Conservation (phyloP, 352 stramenopile genomes). For the Albugo laibachii region DNA sequence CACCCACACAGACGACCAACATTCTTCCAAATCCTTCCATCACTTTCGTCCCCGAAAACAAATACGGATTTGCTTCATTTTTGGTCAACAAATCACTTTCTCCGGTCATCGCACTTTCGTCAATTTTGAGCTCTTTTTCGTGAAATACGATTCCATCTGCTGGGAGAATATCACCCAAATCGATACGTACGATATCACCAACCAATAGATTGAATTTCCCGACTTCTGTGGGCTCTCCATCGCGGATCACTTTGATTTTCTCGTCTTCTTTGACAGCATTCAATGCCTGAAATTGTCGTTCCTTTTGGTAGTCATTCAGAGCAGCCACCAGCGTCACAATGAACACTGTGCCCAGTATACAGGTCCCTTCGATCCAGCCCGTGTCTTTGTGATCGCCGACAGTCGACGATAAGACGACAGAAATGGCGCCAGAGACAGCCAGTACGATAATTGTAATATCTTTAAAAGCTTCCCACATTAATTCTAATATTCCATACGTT, state of each 20-base stretch:
- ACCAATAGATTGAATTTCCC: slow-evolving; percentile 68
- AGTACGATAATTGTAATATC: slow-evolving; percentile 57
- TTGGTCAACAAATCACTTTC: slow-evolving; percentile 82
- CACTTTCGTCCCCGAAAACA: slow-evolving; percentile 88
- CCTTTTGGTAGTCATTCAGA: slow-evolving; percentile 85
- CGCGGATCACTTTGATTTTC: slow-evolving; percentile 70
- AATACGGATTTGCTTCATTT: slow-evolving; percentile 72
- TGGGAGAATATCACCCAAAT: slow-evolving; percentile 76
- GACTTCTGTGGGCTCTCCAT: slow-evolving; percentile 34
- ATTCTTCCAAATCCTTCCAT: slow-evolving; percentile 85
- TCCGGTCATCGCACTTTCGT: slow-evolving; percentile 84
- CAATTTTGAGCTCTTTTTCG: slow-evolving; percentile 76
- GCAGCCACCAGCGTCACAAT: slow-evolving; percentile 81
- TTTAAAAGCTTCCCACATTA: slow-evolving; percentile 83
- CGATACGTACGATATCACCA: slow-evolving; percentile 71
- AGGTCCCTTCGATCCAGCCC: slow-evolving; percentile 80
- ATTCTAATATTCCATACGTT: slow-evolving; percentile 29
- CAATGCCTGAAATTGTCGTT: slow-evolving; percentile 75
- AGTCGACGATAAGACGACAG: slow-evolving; percentile 23
- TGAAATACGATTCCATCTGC: slow-evolving; percentile 81
- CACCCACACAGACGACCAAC: slow-evolving; percentile 85
- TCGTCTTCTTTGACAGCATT: slow-evolving; percentile 72
- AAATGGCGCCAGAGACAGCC: slow-evolving; percentile 27
- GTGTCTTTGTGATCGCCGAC: slow-evolving; percentile 35
- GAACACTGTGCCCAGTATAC: slow-evolving; percentile 82